Evolutionary conservation across 1,139 yeast species (phyloP).

Genomic region (Kurtzmaniella quercitrusa): DNA sequence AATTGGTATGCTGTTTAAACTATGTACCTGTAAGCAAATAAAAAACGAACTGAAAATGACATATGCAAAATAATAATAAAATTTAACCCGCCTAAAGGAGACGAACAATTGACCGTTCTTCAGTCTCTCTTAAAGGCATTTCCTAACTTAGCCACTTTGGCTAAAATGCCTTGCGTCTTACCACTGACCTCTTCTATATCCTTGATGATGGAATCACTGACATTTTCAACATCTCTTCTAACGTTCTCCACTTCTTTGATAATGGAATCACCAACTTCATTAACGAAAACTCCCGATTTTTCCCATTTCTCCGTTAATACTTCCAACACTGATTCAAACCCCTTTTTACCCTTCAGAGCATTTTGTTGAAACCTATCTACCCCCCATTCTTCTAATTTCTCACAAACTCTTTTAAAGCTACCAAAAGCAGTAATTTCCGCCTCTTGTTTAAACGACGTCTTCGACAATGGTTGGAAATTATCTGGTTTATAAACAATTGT

Average conservation of each 20-base stretch:
- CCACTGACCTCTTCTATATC: slow-evolving; percentile 24
- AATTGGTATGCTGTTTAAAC: neutral
- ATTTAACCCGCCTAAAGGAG: neutral
- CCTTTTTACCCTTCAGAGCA: slow-evolving; percentile 74
- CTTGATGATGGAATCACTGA: slow-evolving; percentile 14
- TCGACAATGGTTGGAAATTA: slow-evolving; percentile 36
- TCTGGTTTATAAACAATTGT: slow-evolving; percentile 79
- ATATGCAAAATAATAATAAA: slow-evolving; percentile 3
- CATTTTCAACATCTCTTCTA: slow-evolving; percentile 18
- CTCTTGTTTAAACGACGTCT: slow-evolving; percentile 70
- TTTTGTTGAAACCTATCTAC: slow-evolving; percentile 85
- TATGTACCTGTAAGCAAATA: neutral
- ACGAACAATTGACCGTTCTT: neutral
- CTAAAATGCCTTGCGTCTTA: slow-evolving; percentile 32
- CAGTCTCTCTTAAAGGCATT: slow-evolving; percentile 16
- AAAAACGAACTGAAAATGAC: slow-evolving; percentile 2
- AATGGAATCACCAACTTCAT: slow-evolving; percentile 27
- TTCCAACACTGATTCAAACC: slow-evolving; percentile 76
- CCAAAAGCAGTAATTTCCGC: slow-evolving; percentile 91
- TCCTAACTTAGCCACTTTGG: slow-evolving; percentile 37
- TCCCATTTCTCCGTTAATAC: slow-evolving; percentile 51
- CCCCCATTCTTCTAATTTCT: slow-evolving; percentile 88
- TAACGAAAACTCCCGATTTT: slow-evolving; percentile 38
- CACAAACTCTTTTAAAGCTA: slow-evolving; percentile 63
- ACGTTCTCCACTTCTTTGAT: slow-evolving; percentile 12